A percentile compares a stretch with the other conserved stretches of the same genome.
Evolutionary conservation across 805 yeast genomes (phyloP).

Genomic region (Myxozyma sirexii): DNA sequence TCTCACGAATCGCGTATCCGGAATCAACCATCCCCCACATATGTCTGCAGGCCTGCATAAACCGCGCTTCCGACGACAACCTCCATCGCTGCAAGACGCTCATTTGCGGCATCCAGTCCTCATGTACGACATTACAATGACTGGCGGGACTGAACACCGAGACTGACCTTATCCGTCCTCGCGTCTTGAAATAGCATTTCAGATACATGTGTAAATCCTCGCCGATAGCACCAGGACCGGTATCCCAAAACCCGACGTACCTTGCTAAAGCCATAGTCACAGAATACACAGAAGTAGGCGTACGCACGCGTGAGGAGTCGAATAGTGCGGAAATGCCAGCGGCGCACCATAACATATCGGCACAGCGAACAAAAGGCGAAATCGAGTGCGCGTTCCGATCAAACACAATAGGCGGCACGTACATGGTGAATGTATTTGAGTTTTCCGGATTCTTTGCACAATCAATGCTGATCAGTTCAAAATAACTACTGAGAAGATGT

Average conservation of each 20-base stretch:
- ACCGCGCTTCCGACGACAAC: constrained; percentile 27
- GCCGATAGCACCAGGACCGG: constrained; percentile 35
- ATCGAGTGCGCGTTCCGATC: constrained; percentile 34
- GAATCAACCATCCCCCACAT: constrained; percentile 36
- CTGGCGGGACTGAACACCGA: constrained; percentile 33
- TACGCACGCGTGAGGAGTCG: constrained; percentile 22
- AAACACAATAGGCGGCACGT: constrained; percentile 32
- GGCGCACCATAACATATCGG: constrained; percentile 35
- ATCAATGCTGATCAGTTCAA: constrained; percentile 18
- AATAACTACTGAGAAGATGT: constrained; percentile 30
- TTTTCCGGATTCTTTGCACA: not conserved
- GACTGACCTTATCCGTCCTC: constrained; percentile 27
- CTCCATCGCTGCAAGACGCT: constrained; percentile 12
- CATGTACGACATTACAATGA: constrained; percentile 34
- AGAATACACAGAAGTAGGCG: constrained; percentile 36
- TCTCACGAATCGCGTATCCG: constrained; percentile 28
- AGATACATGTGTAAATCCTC: constrained; percentile 36
- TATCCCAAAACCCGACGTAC: constrained; percentile 35
- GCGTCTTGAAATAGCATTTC: constrained; percentile 29
- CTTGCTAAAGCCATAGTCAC: constrained; percentile 29
- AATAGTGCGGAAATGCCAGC: constrained; percentile 35
- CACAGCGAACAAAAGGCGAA: constrained; percentile 33
- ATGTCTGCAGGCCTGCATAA: constrained; percentile 34
- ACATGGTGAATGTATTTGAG: constrained; percentile 19
- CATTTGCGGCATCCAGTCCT: not conserved